phyloP scores from a whole-genome alignment of 176 grass and related monocot genomes.

The Avena sativa region DNA sequence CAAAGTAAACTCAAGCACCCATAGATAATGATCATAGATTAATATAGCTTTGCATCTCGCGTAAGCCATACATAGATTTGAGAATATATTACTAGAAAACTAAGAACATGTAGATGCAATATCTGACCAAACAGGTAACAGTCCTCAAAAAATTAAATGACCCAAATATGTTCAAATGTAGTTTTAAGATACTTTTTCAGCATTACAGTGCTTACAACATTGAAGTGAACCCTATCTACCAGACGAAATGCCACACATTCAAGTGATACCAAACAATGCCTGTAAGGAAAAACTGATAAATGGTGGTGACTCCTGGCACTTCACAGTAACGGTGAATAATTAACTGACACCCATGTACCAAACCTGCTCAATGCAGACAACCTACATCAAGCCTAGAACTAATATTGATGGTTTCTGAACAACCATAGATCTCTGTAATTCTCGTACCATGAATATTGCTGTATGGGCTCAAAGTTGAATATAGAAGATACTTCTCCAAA shows the following conservation, averaged over 20 bases:
- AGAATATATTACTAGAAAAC: neutral
- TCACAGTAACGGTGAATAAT: neutral
- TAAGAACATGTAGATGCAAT: neutral
- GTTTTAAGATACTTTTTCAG: neutral
- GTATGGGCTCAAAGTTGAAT: conserved; percentile 9
- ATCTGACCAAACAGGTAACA: neutral
- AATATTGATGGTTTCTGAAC: neutral
- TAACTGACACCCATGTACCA: neutral
- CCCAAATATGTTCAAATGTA: neutral
- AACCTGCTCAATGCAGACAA: conserved; percentile 8
- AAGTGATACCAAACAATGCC: neutral
- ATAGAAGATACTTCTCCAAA: neutral
- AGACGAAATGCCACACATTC: neutral
- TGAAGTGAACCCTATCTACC: neutral
- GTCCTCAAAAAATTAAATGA: neutral
- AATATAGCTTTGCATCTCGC: neutral
- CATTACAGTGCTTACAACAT: neutral
- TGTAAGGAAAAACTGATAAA: neutral
- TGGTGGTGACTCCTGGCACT: neutral
- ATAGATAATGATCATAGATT: neutral
- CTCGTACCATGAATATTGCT: conserved; percentile 1
- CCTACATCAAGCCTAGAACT: neutral
- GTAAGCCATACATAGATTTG: neutral
- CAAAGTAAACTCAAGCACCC: neutral
- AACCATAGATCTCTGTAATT: neutral